Conservation (phyloP, 441 rosid species). For the Adansonia madagascariensis region DNA sequence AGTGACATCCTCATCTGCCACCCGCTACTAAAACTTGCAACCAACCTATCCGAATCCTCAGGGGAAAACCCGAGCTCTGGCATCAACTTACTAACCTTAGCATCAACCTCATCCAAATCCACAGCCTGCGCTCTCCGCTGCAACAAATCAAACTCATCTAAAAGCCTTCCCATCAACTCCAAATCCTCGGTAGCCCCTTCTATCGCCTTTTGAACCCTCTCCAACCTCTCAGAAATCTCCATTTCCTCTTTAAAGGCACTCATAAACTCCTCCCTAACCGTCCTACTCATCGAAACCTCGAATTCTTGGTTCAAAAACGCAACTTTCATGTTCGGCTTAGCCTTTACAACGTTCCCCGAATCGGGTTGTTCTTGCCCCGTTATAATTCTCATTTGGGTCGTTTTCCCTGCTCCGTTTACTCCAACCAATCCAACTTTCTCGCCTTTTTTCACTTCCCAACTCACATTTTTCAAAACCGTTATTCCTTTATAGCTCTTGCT, state of each 20-base stretch:
- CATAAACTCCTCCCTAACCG: conserved; percentile 89
- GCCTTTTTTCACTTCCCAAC: conserved; percentile 90
- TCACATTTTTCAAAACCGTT: conserved; percentile 73
- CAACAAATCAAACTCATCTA: conserved; percentile 89
- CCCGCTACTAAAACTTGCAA: conserved; percentile 89
- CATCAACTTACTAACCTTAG: conserved; percentile 85
- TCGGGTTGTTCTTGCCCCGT: conserved; percentile 82
- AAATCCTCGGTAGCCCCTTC: conserved; percentile 77
- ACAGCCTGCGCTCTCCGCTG: conserved; percentile 83
- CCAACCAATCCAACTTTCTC: conserved; percentile 92
- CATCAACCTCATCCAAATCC: conserved; percentile 69
- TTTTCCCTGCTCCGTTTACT: conserved; percentile 92
- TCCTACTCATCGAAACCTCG: conserved; percentile 82
- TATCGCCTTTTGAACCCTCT: conserved; percentile 83
- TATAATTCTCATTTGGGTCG: conserved; percentile 88
- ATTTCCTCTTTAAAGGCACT: conserved; percentile 86
- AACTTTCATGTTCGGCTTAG: conserved; percentile 67
- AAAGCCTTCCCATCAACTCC: conserved; percentile 87
- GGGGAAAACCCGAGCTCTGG: conserved; percentile 78
- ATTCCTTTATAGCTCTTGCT: conserved; percentile 81
- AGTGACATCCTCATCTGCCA: conserved; percentile 99
- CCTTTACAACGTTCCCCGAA: conserved; percentile 83
- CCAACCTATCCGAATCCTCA: conserved; percentile 86
- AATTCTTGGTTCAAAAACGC: conserved; percentile 88
- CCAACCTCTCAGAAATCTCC: conserved; percentile 56